These are phyloP conservation scores for Trichoderma oligosporum DNA, from an alignment of 2,329 filamentous ascomycete species.

Conservation along the genomic window DNA sequence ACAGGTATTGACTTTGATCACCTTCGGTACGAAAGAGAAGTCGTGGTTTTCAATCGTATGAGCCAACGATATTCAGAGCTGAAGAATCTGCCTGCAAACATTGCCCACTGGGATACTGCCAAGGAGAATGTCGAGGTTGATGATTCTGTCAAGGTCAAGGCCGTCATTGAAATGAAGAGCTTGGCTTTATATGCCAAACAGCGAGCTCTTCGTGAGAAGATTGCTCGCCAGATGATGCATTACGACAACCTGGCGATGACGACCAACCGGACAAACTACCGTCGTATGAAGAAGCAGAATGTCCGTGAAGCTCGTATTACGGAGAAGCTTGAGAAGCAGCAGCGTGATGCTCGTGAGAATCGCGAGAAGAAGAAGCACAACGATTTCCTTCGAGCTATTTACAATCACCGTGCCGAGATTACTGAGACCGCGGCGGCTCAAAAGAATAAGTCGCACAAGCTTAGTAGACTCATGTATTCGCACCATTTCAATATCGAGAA, in stretches of 20 bases:
- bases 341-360: conserved; percentile 90
- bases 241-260: conserved; percentile 97
- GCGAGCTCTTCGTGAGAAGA: conserved; percentile 75
- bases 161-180: conserved; percentile 93
- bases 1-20: conserved; percentile 84
- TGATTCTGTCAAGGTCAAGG: conserved; percentile 79
- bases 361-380: conserved; percentile 97
- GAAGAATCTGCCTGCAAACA: conserved; percentile 76
- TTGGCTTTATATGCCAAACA: conserved; percentile 86
- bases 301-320: conserved; percentile 93
- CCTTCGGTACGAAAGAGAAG: conserved; percentile 79
- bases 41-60: conserved; percentile 86
- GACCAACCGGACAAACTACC: conserved; percentile 84
- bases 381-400: conserved; percentile 85
- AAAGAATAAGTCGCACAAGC: conserved; percentile 73
- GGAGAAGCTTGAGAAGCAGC: conserved; percentile 98
- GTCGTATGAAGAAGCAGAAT: conserved; percentile 95
- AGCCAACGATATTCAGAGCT: conserved; percentile 79
- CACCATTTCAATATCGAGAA: conserved; percentile 97
- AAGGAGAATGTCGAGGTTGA: conserved; percentile 66
- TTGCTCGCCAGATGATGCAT: conserved; percentile 88
- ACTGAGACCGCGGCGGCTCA: conserved; percentile 63
- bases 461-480: conserved; percentile 81
- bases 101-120: conserved; percentile 80
- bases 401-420: conserved; percentile 77